Base-by-base conservation (phyloP, 1,284 basidiomycete species). In the Flammula alnicola region DNA sequence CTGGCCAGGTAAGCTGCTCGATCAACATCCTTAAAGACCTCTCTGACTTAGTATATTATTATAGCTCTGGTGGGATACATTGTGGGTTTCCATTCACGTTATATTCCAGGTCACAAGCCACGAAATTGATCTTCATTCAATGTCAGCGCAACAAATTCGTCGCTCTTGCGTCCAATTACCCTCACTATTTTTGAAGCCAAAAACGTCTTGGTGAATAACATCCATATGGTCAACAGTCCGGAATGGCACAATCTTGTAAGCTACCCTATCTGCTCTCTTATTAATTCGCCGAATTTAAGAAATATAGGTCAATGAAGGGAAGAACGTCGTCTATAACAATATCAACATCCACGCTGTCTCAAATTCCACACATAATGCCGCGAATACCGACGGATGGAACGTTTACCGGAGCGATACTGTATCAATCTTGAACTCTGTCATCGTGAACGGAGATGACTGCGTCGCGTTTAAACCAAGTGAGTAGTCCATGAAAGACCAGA, bases 381-480 rank as follows among this genome's bases (percentile, higher is more conserved):
- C 60, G 33, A 85, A 86, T 58, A 83, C 81, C 44, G 82, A 85
- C 55, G 83, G 83, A 6, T 84, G 81, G 81, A 79, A 86, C 57
- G 78, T 81, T 17, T 84, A 85, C 61, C 75, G 81, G 41, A 81
- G 78, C 29, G 75, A 79, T 49, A 68, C 70, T 43, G 74, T 84
- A 9, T 68, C 71, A 0, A 77, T 84, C 41, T 63, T 67, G 36
- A 74, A 84, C 54, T 80, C 78, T 1, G 67, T 75, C 14, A 81
- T 84, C 42, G 73, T 76, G 45, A 84, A 85, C 45, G 81, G 79
- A 3, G 83, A 83, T 52, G 79, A 85, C 62, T 88, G 83, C 61
- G 79, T 86, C 25, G 76, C 76, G 4, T 86, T 88, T 73, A 86
- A 86, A 64, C 79, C 84, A 3, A 87, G 85, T 75, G 71, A 60